Conservation (phyloP, 2,329 filamentous ascomycete species). For the Stenocarpella maydis region DNA sequence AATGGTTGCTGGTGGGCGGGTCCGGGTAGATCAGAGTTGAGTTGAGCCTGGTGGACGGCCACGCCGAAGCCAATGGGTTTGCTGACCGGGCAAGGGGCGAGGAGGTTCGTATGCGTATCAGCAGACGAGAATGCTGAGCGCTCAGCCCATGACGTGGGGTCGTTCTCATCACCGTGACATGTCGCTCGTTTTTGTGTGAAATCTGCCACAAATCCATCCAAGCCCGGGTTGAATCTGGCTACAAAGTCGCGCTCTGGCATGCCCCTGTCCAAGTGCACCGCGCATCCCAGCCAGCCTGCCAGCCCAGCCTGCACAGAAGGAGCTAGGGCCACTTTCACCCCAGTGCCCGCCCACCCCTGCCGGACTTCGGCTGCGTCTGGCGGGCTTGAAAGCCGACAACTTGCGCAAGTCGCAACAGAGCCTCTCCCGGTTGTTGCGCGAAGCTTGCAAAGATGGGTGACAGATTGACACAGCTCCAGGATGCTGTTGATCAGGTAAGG, state of each 20-base stretch:
- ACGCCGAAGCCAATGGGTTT: neutral
- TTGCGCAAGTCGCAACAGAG: neutral
- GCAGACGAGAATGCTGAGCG: conserved; percentile 14
- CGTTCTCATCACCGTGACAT: conserved; percentile 34
- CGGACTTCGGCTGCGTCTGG: neutral
- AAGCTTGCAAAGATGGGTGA: conserved; percentile 66
- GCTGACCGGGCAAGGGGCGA: neutral
- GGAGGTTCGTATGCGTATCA: neutral
- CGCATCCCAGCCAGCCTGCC: neutral
- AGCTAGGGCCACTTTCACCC: conserved; percentile 27
- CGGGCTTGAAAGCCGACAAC: neutral
- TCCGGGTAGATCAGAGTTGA: conserved; percentile 53
- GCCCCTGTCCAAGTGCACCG: neutral
- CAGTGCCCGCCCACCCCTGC: conserved; percentile 16
- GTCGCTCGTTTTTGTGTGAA: neutral
- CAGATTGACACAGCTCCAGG: conserved; percentile 82
- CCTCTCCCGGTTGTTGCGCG: conserved; percentile 23
- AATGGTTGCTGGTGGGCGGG: conserved; percentile 60
- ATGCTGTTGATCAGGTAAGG: conserved; percentile 80
- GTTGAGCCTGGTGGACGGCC: conserved; percentile 24
- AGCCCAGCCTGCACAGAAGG: neutral
- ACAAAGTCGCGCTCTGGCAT: neutral
- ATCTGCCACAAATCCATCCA: neutral
- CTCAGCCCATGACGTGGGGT: conserved; percentile 30
- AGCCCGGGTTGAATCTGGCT: neutral